A percentile compares a stretch with the other conserved stretches of the same genome.
phyloP scores from a whole-genome alignment of 495 filamentous ascomycete species.

The Annulohypoxylon moriforme region DNA sequence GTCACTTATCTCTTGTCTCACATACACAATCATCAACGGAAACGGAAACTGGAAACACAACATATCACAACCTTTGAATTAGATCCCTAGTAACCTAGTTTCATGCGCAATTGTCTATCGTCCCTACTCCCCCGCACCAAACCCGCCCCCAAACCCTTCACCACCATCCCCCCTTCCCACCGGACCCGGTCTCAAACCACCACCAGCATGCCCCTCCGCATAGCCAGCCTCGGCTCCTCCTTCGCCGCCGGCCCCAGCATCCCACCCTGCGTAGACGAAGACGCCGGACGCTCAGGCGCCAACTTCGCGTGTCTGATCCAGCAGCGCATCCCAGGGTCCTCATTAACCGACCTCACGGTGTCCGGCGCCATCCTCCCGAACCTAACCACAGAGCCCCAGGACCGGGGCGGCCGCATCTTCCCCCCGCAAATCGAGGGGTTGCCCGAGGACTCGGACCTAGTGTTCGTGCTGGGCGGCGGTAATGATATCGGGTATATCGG shows the following conservation, averaged over 20 bases:
- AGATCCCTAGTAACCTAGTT: neutral
- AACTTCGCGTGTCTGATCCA: slow-evolving; percentile 59
- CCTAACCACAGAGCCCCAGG: slow-evolving; percentile 53
- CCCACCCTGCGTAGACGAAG: slow-evolving; percentile 47
- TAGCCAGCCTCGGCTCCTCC: slow-evolving; percentile 54
- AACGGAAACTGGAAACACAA: neutral
- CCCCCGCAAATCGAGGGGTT: slow-evolving; percentile 54
- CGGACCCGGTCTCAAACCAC: neutral
- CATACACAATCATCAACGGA: neutral
- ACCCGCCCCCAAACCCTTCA: neutral
- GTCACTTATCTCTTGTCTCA: neutral
- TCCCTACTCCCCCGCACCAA: slow-evolving; percentile 1
- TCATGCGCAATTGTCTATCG: slow-evolving; percentile 15
- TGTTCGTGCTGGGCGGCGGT: slow-evolving; percentile 51
- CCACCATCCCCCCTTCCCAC: neutral
- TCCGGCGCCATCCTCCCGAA: slow-evolving; percentile 59
- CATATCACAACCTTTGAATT: neutral
- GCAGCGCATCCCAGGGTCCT: slow-evolving; percentile 32
- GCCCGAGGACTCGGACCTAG: slow-evolving; percentile 52
- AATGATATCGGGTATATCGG: slow-evolving; percentile 61
- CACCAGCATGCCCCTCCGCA: slow-evolving; percentile 45
- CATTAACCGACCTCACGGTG: slow-evolving; percentile 56
- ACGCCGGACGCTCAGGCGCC: slow-evolving; percentile 52
- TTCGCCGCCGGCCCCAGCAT: slow-evolving; percentile 62
- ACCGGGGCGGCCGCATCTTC: slow-evolving; percentile 42